These are phyloP conservation scores for Coniochaeta sp. DNA, from an alignment of 2,329 filamentous ascomycete species.

Conservation along the genomic window DNA sequence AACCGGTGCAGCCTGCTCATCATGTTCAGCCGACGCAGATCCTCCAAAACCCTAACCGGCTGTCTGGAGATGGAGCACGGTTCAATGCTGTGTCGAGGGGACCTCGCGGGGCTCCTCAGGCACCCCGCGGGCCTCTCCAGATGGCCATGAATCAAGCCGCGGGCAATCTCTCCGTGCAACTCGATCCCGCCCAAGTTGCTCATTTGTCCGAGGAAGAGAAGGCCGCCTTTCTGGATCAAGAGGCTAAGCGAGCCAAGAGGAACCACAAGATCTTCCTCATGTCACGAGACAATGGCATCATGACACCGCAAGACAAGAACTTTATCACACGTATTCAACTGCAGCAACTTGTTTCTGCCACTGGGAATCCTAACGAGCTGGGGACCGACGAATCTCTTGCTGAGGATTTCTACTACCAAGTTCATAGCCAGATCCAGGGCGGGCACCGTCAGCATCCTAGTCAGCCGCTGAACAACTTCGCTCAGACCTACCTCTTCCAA, in stretches of 20 bases:
- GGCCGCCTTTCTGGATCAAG: conserved; percentile 75
- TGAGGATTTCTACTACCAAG: conserved; percentile 98
- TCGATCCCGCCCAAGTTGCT: conserved; percentile 66
- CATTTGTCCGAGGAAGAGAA: conserved; percentile 79
- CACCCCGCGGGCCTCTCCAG: conserved; percentile 11
- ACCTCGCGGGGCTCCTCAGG: conserved; percentile 17
- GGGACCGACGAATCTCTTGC: conserved; percentile 72
- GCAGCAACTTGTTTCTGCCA: conserved; percentile 89
- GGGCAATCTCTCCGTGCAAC: conserved; percentile 8
- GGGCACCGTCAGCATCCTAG: conserved; percentile 84
- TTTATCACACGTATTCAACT: conserved; percentile 97
- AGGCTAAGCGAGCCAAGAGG: conserved; percentile 89
- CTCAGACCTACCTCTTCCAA: conserved; percentile 95
- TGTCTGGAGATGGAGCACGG: conserved; percentile 38
- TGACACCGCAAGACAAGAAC: conserved; percentile 99
- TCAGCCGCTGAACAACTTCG: conserved; percentile 91
- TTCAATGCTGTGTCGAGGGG: conserved; percentile 22
- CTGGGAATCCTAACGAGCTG: conserved; percentile 75
- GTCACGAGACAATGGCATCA: conserved; percentile 90
- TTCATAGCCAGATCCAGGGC: conserved; percentile 88
- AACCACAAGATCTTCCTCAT: conserved; percentile 97
- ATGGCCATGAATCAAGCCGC: neutral
- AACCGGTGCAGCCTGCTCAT: conserved; percentile 15
- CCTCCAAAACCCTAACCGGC: conserved; percentile 68
- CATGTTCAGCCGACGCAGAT: conserved; percentile 63